A percentile compares a stretch with the other conserved stretches of the same genome.
Evolutionary conservation across 495 filamentous ascomycete species (phyloP).

Genomic region (Mytilinidion resinicola): DNA sequence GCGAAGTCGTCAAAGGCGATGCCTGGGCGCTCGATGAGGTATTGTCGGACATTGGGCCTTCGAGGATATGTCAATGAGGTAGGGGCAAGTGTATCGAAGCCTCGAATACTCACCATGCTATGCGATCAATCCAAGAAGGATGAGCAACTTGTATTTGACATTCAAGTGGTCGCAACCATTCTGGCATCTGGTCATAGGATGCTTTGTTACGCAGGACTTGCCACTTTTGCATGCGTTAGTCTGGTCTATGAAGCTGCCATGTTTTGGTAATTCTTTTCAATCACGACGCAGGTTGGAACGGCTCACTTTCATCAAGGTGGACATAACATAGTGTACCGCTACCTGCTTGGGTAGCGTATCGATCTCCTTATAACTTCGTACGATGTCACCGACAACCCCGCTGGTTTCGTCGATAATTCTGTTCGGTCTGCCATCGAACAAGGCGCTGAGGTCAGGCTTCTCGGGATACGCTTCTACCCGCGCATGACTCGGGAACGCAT

Average conservation of each 20-base stretch:
- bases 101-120: constrained; percentile 4
- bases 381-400: constrained; percentile 13
- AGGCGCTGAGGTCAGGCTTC: constrained; percentile 6
- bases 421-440: constrained; percentile 14
- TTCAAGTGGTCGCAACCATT: constrained; percentile 8
- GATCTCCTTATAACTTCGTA: constrained; percentile 16
- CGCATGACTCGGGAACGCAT: background rate
- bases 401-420: constrained; percentile 11
- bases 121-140: constrained; percentile 13
- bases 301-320: constrained; percentile 11
- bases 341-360: constrained; percentile 18
- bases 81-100: background rate
- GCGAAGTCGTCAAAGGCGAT: constrained; percentile 14
- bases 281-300: background rate
- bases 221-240: background rate
- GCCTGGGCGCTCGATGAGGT: constrained; percentile 12
- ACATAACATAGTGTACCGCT: constrained; percentile 14
- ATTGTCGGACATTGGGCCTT: constrained; percentile 12
- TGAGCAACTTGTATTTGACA: constrained; percentile 8
- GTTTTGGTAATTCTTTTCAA: too few species aligned
- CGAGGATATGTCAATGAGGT: too few species aligned
- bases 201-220: constrained; percentile 4
- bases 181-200: constrained; percentile 12
- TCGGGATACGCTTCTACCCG: constrained; percentile 3
- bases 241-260: too few species aligned